Evolutionary conservation across 179 eudicot species (phyloP), one percentile per base, ranked within the genome.

Genomic region (Sideroxylon spinosum): DNA sequence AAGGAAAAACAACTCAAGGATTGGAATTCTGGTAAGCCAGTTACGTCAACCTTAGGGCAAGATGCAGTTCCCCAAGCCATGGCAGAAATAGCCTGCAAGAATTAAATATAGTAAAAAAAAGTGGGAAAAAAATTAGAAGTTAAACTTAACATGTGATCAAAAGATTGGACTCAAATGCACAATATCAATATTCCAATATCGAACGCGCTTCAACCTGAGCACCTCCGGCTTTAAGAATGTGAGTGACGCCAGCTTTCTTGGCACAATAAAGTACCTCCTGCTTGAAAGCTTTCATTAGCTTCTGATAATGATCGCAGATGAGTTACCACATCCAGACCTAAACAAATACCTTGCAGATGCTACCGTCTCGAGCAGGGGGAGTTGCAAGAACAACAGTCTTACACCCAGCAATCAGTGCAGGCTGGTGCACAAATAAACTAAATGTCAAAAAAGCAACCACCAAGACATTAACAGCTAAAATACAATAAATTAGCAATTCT

Each of bases 21-120:
- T 37, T 6, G 44, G 44, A 37, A 6, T 37, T 37, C 5, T 37
- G 44, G 44, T 37, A 37, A 37, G 44, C 44, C 44, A 37, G 44
- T 37, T 37, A 37, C 5, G 44, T 37, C 44, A 86, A 95, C 98
- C 98, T 95, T 95, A 20, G 98, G 98, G 83, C 98, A 95, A 63
- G 97, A 91, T 22, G 89, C 73, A 23, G 98, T 95, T 65, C 98
- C 98, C 98, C 98, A 95, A 50, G 98, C 97, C 98, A 95, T 93
- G 82, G 98, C 98, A 85, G 97, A 79, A 81, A 95, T 93, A 48
- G 98, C 98, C 97, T 93, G 81, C 78, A 82, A 85, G 76, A 50
- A 5, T 29, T 44, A 49, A 60, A 19, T 75, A 59, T 68, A 2
- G 48, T 37, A 48, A 69, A 19, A 70, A 70, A 20, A 16, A 46